Evolutionary conservation across 164 flowering plant genomes (phyloP).

Genomic region (Vitis rotundifolia): DNA sequence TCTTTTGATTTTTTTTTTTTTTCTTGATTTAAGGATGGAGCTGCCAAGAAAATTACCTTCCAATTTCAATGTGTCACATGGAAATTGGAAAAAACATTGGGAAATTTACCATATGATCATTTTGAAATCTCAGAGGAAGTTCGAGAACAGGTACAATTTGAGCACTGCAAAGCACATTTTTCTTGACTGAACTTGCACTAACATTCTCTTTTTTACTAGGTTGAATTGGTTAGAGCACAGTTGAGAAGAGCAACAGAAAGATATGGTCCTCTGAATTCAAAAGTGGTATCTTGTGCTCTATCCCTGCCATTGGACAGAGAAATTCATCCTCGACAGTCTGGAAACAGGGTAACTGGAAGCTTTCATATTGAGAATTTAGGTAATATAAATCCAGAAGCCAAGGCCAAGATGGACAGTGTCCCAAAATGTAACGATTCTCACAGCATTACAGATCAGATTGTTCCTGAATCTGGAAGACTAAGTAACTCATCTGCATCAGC

Average conservation of each 20-base stretch:
- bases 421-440: slow-evolving; percentile 20
- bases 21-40: slow-evolving; percentile 58
- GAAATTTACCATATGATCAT: slow-evolving; percentile 56
- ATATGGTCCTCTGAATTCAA: slow-evolving; percentile 56
- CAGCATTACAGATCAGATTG: slow-evolving; percentile 18
- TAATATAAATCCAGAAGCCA: slow-evolving; percentile 27
- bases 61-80: slow-evolving; percentile 79
- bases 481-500: slow-evolving; percentile 27
- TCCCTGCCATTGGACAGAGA: slow-evolving; percentile 47
- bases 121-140: slow-evolving; percentile 89
- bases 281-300: slow-evolving; percentile 29
- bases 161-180: not conserved
- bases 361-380: slow-evolving; percentile 30
- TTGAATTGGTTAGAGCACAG: slow-evolving; percentile 77
- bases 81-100: slow-evolving; percentile 73
- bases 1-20: slow-evolving; percentile 10
- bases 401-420: slow-evolving; percentile 19
- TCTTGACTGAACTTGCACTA: not conserved
- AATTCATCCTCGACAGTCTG: slow-evolving; percentile 22
- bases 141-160: slow-evolving; percentile 70
- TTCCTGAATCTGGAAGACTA: slow-evolving; percentile 15
- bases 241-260: slow-evolving; percentile 77
- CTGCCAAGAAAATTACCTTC: slow-evolving; percentile 48
- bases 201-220: slow-evolving; percentile 38
- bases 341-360: slow-evolving; percentile 22